A percentile compares a stretch with the other conserved stretches of the same genome.
Evolutionary conservation across 208 protist species (phyloP).

Genomic region (Trypanosomatidae sp.): DNA sequence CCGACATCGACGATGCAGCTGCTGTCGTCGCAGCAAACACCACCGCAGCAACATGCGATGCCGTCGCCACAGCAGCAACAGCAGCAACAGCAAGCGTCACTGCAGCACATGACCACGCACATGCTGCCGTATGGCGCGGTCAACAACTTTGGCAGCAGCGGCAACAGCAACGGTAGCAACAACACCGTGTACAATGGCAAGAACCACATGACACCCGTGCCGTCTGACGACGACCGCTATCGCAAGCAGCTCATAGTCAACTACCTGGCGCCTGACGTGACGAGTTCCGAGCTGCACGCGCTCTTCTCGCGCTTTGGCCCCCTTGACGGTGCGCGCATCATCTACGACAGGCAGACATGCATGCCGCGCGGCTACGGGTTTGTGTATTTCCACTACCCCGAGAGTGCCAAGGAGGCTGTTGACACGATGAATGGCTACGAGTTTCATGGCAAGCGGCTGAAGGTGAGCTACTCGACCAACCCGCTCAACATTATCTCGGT

Average conservation of each 20-base stretch:
- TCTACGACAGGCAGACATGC: slow-evolving; percentile 57
- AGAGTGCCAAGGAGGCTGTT: slow-evolving; percentile 39
- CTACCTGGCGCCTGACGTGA: slow-evolving; percentile 57
- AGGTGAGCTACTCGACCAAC: slow-evolving; percentile 68
- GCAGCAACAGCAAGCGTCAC: background rate
- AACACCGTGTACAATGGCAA: too few relatives aligned
- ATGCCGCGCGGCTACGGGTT: slow-evolving; percentile 60
- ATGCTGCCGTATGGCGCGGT: too few relatives aligned
- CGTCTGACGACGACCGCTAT: slow-evolving; percentile 44
- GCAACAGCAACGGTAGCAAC: too few relatives aligned
- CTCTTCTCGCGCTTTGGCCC: slow-evolving; percentile 61
- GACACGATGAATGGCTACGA: slow-evolving; percentile 54
- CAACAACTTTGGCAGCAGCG: too few relatives aligned
- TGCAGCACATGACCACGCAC: background rate
- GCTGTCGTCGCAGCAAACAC: background rate
- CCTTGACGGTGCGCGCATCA: slow-evolving; percentile 50
- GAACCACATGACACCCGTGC: slow-evolving; percentile 17
- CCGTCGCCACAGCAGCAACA: background rate
- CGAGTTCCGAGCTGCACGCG: slow-evolving; percentile 28
- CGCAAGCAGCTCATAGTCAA: slow-evolving; percentile 74
- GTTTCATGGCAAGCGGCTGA: slow-evolving; percentile 58
- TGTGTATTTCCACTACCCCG: slow-evolving; percentile 52
- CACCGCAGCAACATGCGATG: background rate
- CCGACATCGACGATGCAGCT: background rate
- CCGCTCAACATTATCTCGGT: slow-evolving; percentile 51